Conservation (phyloP, 2,329 filamentous ascomycete genomes). For the Fusarium nurragi region DNA sequence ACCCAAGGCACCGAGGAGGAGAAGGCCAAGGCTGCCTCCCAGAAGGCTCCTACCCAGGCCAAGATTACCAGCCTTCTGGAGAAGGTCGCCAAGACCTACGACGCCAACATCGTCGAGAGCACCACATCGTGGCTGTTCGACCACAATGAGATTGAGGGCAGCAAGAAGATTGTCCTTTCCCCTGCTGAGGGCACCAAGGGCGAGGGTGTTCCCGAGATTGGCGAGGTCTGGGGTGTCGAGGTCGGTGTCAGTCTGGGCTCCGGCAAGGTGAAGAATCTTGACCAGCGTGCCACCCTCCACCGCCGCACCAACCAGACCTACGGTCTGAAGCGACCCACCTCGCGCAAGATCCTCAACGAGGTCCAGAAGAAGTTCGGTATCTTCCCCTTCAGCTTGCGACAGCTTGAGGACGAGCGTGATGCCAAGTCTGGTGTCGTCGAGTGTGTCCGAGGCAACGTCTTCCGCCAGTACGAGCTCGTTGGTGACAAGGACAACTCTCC, state of each 20-base stretch:
- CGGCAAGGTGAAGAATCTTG: conserved; percentile 93
- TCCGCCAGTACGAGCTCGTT: conserved; percentile 95
- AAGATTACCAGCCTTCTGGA: conserved; percentile 89
- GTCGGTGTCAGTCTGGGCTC: conserved; percentile 89
- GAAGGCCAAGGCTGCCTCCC: conserved; percentile 87
- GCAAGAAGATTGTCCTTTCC: conserved; percentile 97
- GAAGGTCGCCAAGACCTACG: conserved; percentile 91
- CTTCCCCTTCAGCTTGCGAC: conserved; percentile 97
- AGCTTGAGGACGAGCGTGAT: conserved; percentile 95
- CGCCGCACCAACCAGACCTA: conserved; percentile 93
- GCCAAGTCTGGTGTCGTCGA: conserved; percentile 97
- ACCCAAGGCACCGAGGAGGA: conserved; percentile 89
- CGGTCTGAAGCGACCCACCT: conserved; percentile 91
- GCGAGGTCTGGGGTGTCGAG: conserved; percentile 98
- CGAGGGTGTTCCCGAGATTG: conserved; percentile 86
- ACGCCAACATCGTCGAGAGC: conserved; percentile 93
- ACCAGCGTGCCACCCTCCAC: conserved; percentile 90
- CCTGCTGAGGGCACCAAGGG: conserved; percentile 89
- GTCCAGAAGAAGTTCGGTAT: conserved; percentile 96
- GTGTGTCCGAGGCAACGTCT: conserved; percentile 90
- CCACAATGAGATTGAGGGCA: conserved; percentile 94
- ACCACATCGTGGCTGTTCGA: conserved; percentile 98
- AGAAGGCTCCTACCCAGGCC: conserved; percentile 84
- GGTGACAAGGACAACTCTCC: conserved; percentile 90
- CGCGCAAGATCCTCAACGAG: conserved; percentile 90